A percentile compares a stretch with the other conserved stretches of the same genome.
phyloP scores from a whole-genome alignment of 768 basidiomycete genomes.

The Candolleomyces aberdarensis region DNA sequence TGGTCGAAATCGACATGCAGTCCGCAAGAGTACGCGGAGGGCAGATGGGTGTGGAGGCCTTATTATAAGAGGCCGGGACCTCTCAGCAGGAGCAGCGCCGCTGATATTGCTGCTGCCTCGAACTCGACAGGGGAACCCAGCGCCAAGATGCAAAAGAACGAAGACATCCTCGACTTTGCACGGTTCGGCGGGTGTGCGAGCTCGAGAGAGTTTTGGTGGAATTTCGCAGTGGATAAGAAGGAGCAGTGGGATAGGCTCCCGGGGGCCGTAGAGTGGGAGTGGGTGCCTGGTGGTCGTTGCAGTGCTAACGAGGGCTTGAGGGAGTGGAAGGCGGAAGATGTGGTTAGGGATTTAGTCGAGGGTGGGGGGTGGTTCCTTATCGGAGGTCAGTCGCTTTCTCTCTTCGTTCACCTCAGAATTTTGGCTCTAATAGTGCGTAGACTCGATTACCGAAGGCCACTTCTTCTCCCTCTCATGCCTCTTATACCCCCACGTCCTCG shows the following conservation, averaged over 20 bases:
- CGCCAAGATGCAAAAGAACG: no score
- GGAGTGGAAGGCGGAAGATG: conserved; percentile 35
- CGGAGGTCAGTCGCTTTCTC: conserved; percentile 47
- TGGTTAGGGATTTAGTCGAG: conserved; percentile 59
- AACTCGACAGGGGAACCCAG: no score
- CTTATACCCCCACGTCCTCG: conserved; percentile 63
- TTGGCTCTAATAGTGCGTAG: conserved; percentile 43
- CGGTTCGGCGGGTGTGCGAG: conserved; percentile 26
- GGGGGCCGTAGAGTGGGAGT: conserved; percentile 46
- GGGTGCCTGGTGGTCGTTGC: conserved; percentile 49
- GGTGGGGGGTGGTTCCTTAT: conserved; percentile 67
- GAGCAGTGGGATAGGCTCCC: conserved; percentile 54
- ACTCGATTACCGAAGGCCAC: conserved; percentile 70
- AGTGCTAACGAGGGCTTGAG: conserved; percentile 21
- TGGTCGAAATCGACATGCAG: background rate
- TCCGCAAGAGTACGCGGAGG: conserved; percentile 2
- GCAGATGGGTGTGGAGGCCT: conserved; percentile 32
- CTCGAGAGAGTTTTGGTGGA: conserved; percentile 61
- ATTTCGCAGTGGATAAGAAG: conserved; percentile 50
- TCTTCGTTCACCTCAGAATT: conserved; percentile 29
- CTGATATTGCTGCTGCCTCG: background rate
- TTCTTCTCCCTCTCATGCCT: conserved; percentile 72
- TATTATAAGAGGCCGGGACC: conserved; percentile 13
- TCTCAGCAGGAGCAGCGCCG: conserved; percentile 13
- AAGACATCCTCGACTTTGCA: no score